Conservation (phyloP, 78 protist species). For the Speleostelium caveatum region DNA sequence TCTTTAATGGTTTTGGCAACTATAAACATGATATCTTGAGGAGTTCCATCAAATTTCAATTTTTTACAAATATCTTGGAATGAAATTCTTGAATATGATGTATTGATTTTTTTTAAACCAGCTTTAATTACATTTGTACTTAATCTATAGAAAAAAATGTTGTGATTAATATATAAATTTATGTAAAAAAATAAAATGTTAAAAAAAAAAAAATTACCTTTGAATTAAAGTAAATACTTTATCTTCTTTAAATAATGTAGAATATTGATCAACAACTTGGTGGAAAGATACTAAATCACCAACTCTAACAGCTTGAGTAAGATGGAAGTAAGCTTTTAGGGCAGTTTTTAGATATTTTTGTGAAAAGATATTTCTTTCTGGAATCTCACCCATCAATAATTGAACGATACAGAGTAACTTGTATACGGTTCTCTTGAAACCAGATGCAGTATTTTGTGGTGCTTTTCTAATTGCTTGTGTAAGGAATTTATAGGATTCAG, state of each 20-base stretch:
- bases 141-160: slow-evolving; percentile 84
- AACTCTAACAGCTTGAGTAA: slow-evolving; percentile 92
- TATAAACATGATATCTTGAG: slow-evolving; percentile 94
- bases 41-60: slow-evolving; percentile 89
- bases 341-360: slow-evolving; percentile 74
- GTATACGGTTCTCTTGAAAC: slow-evolving; percentile 91
- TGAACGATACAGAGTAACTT: slow-evolving; percentile 92
- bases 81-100: slow-evolving; percentile 92
- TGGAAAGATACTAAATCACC: slow-evolving; percentile 92
- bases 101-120: slow-evolving; percentile 91
- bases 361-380: slow-evolving; percentile 90
- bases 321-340: slow-evolving; percentile 90
- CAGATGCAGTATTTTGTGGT: slow-evolving; percentile 94
- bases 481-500: slow-evolving; percentile 84
- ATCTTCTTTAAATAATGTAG: slow-evolving; percentile 83
- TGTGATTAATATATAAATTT: neutral
- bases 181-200: neutral
- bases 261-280: slow-evolving; percentile 60
- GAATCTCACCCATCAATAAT: slow-evolving; percentile 96
- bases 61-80: slow-evolving; percentile 87
- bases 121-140: slow-evolving; percentile 97
- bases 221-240: slow-evolving; percentile 86
- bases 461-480: slow-evolving; percentile 95
- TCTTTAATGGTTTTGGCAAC: slow-evolving; percentile 95
- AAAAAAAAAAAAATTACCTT: slow-evolving; percentile 36